Evolutionary conservation across 23 red algal genomes (phyloP), one percentile per base, ranked within the genome.

Genomic region (Porphyridium purpureum): DNA sequence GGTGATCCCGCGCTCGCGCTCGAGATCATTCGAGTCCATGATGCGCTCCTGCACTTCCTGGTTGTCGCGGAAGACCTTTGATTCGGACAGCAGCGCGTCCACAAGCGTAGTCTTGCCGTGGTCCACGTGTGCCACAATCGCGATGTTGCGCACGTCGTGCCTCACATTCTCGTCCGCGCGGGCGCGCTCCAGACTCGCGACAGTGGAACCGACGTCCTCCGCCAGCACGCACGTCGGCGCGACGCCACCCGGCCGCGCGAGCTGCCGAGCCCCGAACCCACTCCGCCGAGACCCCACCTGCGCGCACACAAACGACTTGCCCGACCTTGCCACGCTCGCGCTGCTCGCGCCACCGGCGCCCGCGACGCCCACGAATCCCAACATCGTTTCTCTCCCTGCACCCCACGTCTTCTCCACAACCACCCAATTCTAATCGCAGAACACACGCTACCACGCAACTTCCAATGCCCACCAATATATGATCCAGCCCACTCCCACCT

Each of bases 1-100:
- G 20, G 84, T 93, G 50, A 93, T 93, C 14, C 84, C 84, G 38
- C 84, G 84, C 41, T 93, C 84, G 34, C 72, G 64, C 51, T 93
- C 84, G 7, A 81, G 63, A 48, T 81, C 84, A 52, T 81, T 93
- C 22, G 33, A 62, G 52, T 93, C 84, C 73, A 93, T 80, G 2
- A 93, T 67, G 24, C 66, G 67, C 29, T 73, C 65, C 49, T 80
- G 59, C 1, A 93, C 74, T n/a, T 53, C 17, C 46, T 93, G 36
- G 29, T 93, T 93, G 2, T 93, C 84, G 8, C 84, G 60, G 55
- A 93, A 93, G 9, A 64, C 72, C 1, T 53, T 49, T 5, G 73
- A 66, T 24, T 72, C 73, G 48, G 61, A 59, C 8, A 93, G 69
- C 28, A 93, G 52, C 4, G 84, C 84, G 40, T 93, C 84, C 29